Evolutionary conservation across 148 eudicot genomes (phyloP).

Genomic region (Amaranthus palmeri): DNA sequence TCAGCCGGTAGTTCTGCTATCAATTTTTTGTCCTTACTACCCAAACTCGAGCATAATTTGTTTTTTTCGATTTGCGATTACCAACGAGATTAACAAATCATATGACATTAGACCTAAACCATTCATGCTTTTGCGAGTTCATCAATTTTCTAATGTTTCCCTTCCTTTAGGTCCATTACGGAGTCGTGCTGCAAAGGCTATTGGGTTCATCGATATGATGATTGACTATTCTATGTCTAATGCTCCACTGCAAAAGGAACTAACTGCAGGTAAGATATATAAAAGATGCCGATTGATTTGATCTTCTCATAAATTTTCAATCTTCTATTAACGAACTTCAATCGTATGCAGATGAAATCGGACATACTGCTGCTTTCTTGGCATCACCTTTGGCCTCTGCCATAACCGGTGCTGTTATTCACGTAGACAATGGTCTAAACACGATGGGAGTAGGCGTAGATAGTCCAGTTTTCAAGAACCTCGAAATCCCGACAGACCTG

Average conservation of each 20-base stretch:
- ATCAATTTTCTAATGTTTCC: neutral
- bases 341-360: conserved; percentile 76
- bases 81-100: too few species aligned
- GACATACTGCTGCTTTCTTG: conserved; percentile 89
- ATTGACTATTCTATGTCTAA: conserved; percentile 84
- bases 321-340: conserved; percentile 10
- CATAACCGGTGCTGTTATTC: conserved; percentile 83
- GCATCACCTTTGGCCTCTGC: conserved; percentile 98
- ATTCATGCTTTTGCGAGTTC: neutral
- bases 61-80: too few species aligned
- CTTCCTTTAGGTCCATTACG: conserved; percentile 69
- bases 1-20: conserved; percentile 64
- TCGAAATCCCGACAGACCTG: conserved; percentile 58
- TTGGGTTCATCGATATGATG: conserved; percentile 95
- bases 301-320: neutral
- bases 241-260: conserved; percentile 87
- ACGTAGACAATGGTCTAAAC: conserved; percentile 89
- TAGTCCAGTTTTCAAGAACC: conserved; percentile 72
- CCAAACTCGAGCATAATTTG: too few species aligned
- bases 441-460: conserved; percentile 98
- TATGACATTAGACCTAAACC: too few species aligned
- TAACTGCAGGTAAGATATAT: conserved; percentile 64
- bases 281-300: neutral
- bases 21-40: too few species aligned
- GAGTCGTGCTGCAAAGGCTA: conserved; percentile 98